Conservation (phyloP, 257 asterid genomes). For the Lantana camara region DNA sequence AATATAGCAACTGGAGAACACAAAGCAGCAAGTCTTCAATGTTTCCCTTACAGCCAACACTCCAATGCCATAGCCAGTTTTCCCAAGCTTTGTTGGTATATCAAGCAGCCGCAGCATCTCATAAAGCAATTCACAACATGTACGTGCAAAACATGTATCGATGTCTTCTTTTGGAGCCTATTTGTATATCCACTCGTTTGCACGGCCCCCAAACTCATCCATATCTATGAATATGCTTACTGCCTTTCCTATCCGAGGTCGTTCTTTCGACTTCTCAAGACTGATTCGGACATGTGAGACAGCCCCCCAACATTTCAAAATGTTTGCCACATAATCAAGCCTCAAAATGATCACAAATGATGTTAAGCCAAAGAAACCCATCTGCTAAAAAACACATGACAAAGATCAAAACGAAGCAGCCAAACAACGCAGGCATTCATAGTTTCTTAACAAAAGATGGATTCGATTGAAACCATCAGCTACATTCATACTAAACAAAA, state of each 20-base stretch:
- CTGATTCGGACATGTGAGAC: constrained; percentile 89
- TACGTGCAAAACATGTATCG: constrained; percentile 6
- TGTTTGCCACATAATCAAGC: constrained; percentile 94
- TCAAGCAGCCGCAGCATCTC: constrained; percentile 6
- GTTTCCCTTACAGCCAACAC: constrained; percentile 2
- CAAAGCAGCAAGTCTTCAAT: constrained; percentile 17
- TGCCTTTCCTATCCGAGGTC: constrained; percentile 98
- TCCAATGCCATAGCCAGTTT: neutral
- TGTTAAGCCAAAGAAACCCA: too few species aligned
- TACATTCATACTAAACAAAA: too few species aligned
- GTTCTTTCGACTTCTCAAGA: constrained; percentile 80
- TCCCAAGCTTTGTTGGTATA: constrained; percentile 11
- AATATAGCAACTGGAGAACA: neutral
- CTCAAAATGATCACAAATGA: too few species aligned
- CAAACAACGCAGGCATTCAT: too few species aligned
- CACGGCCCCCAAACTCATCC: constrained; percentile 96
- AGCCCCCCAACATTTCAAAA: constrained; percentile 96
- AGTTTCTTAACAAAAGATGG: too few species aligned
- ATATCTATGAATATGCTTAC: constrained; percentile 91
- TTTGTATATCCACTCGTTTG: constrained; percentile 96
- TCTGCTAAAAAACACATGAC: too few species aligned
- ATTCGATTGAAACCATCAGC: too few species aligned
- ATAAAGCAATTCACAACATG: neutral
- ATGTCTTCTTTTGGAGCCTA: constrained; percentile 33
- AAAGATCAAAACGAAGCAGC: too few species aligned